Evolutionary conservation across 78 protist genomes (phyloP).

Genomic region (Dictyostelium citrinum): DNA sequence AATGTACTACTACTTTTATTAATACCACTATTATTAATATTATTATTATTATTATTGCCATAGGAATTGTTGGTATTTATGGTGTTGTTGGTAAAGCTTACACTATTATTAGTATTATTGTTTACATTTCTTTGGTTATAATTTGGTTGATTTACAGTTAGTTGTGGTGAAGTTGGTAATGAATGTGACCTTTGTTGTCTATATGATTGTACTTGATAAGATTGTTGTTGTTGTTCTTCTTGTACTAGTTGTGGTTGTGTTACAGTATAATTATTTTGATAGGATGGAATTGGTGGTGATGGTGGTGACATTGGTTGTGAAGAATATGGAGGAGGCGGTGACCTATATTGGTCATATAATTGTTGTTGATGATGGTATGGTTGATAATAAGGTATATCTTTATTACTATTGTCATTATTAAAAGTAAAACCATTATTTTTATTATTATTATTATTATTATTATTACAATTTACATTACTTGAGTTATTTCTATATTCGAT

Average conservation of each 20-base stretch:
- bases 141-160: background rate
- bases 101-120: background rate
- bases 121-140: background rate
- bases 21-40: background rate
- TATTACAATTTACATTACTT: background rate
- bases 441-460: background rate
- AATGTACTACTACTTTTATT: background rate
- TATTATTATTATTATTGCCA: background rate
- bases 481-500: background rate
- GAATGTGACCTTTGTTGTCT: background rate
- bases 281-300: background rate
- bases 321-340: background rate
- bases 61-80: background rate
- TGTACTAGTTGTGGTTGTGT: background rate
- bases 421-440: background rate
- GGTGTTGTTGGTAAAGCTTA: too few species aligned
- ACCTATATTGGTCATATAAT: background rate
- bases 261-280: background rate
- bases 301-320: background rate
- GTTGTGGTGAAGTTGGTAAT: slow-evolving; percentile 11
- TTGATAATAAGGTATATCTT: background rate
- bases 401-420: background rate
- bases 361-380: background rate
- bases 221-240: slow-evolving; percentile 10
- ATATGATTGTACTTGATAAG: background rate